Evolutionary conservation across 2,329 filamentous ascomycete genomes (phyloP), one percentile per base, ranked within the genome.

Genomic region (Fusarium caatingaense): DNA sequence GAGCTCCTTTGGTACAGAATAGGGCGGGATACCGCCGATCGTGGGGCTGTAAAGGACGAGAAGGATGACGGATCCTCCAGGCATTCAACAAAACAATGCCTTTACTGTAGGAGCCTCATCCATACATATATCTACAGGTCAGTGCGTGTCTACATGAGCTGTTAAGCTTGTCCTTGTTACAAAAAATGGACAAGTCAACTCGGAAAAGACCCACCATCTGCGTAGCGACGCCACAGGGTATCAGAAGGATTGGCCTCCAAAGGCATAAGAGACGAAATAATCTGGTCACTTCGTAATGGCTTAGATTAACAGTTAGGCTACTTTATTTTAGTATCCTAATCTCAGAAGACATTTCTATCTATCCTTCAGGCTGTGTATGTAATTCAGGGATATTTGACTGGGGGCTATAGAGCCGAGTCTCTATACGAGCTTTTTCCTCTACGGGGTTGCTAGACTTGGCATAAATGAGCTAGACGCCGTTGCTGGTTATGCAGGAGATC

Each of bases 271-370:
- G 16, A 18, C 8, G 15, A 34, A 34, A 34, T 34, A 18, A 6
- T 10, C 6, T 6, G 9, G 5, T 34, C 5, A 18, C 5, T 10
- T 34, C 6, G 2, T 1, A 2, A 9, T 10, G 0, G 5, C 8
- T 10, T 10, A 34, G 9, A 34, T 1, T 0, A 6, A 1, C 8
- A 34, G 3, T 10, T 34, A 10, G 1, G 32, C 16, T 6, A 6
- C 16, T 34, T 18, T 18, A 34, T 34, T 34, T 3, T 6, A 18
- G 32, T 6, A 18, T 2, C 16, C 32, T 34, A 18, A 34, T 5
- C 16, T 34, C 4, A 3, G 32, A 18, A 10, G 32, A 18, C 5
- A 18, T 3, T 3, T 18, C 32, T 8, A 9, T 2, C 30, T 15
- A 15, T 8, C 11, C 11, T 0, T 28, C 30, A 32, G 13, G 13